These are phyloP conservation scores for Coccinonectria pachysandricola DNA, from an alignment of 2,329 filamentous ascomycete genomes.

Conservation along the genomic window DNA sequence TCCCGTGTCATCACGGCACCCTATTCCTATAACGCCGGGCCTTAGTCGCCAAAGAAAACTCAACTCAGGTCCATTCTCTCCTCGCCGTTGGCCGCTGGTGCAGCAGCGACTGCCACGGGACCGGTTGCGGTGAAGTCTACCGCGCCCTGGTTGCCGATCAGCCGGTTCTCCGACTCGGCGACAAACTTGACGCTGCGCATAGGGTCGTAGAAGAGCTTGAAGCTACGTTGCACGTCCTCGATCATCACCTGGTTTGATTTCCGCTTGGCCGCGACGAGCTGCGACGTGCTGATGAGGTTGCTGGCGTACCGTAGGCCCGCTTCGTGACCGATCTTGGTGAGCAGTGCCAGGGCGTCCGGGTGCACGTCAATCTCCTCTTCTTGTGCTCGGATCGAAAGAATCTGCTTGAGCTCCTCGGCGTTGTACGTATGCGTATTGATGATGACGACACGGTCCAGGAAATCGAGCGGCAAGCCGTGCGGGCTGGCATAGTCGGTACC, in stretches of 20 bases:
- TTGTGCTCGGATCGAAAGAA: slow-evolving; percentile 81
- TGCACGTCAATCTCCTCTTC: slow-evolving; percentile 94
- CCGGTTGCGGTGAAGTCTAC: slow-evolving; percentile 55
- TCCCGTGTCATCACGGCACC: slow-evolving; percentile 8
- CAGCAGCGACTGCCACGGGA: slow-evolving; percentile 24
- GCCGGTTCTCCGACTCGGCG: slow-evolving; percentile 76
- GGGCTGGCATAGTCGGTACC: slow-evolving; percentile 90
- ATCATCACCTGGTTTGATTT: slow-evolving; percentile 74
- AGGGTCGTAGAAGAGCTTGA: slow-evolving; percentile 88
- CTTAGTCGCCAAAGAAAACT: slow-evolving; percentile 16
- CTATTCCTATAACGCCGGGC: slow-evolving; percentile 22
- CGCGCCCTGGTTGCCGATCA: slow-evolving; percentile 77
- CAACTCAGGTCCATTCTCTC: slow-evolving; percentile 38
- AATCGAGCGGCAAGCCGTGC: slow-evolving; percentile 89
- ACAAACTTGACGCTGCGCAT: slow-evolving; percentile 84
- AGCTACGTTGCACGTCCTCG: slow-evolving; percentile 87
- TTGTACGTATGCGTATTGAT: slow-evolving; percentile 85
- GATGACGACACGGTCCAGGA: slow-evolving; percentile 91
- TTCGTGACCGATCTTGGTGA: slow-evolving; percentile 93
- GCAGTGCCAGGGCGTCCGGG: slow-evolving; percentile 77
- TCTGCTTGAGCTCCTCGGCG: slow-evolving; percentile 80
- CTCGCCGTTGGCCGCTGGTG: slow-evolving; percentile 24
- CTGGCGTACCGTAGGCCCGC: slow-evolving; percentile 90
- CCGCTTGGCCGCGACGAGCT: slow-evolving; percentile 78
- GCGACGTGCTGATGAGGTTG: slow-evolving; percentile 91